phyloP scores from a whole-genome alignment of 2,329 filamentous ascomycete genomes.

The Cladophialophora exuberans region DNA sequence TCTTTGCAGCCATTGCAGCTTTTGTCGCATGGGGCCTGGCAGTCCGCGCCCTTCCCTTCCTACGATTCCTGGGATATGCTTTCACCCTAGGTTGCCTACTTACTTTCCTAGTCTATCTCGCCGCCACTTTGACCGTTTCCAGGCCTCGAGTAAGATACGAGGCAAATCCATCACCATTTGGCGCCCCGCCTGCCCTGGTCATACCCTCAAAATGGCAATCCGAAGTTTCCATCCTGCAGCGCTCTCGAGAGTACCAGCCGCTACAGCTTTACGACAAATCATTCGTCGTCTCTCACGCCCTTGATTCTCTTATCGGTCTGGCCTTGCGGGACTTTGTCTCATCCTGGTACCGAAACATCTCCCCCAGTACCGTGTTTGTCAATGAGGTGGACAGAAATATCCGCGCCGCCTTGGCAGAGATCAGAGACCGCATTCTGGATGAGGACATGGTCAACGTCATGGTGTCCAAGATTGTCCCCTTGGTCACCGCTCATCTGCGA shows the following conservation, averaged over 20 bases:
- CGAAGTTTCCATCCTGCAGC: conserved; percentile 69
- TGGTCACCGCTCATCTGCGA: conserved; percentile 84
- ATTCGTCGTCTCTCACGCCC: conserved; percentile 73
- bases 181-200: conserved; percentile 57
- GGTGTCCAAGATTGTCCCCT: conserved; percentile 80
- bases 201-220: conserved; percentile 66
- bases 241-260: conserved; percentile 68
- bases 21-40: conserved; percentile 86
- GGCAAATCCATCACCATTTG: conserved; percentile 49
- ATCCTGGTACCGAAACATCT: conserved; percentile 88
- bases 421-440: conserved; percentile 72
- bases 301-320: conserved; percentile 77
- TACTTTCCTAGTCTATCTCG: conserved; percentile 61
- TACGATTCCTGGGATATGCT: conserved; percentile 85
- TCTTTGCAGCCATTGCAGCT: conserved; percentile 45
- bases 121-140: conserved; percentile 53
- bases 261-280: conserved; percentile 75
- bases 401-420: conserved; percentile 69
- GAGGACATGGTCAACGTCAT: conserved; percentile 83
- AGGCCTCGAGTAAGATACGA: conserved; percentile 41
- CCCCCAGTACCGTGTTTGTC: conserved; percentile 74
- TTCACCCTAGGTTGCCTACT: conserved; percentile 70
- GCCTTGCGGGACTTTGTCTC: conserved; percentile 82
- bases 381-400: conserved; percentile 85
- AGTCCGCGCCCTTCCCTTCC: conserved; percentile 77